Evolutionary conservation across 179 eudicot genomes (phyloP).

Genomic region (Gypsophila paniculata): DNA sequence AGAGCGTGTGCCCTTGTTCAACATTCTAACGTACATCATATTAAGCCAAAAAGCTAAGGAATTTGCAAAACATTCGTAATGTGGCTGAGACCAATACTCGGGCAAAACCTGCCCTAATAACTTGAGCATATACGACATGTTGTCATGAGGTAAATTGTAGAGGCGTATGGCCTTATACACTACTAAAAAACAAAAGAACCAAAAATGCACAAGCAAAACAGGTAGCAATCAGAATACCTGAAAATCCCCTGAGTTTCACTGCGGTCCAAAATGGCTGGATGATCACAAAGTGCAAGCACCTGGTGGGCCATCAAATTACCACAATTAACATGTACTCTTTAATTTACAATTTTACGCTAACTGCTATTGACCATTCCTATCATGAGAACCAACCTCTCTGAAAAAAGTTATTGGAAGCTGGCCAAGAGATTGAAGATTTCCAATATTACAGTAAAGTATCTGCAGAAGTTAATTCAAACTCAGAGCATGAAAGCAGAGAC

Average conservation of each 20-base stretch:
- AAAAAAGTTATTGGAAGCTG: conserved; percentile 90
- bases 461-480: conserved; percentile 26
- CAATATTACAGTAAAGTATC: conserved; percentile 91
- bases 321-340: neutral
- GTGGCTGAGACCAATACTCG: neutral
- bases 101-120: no score
- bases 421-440: conserved; percentile 93
- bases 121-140: neutral
- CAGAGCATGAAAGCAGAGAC: conserved; percentile 3
- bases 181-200: neutral
- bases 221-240: conserved; percentile 40
- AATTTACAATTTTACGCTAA: neutral
- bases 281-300: conserved; percentile 93
- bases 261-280: conserved; percentile 69
- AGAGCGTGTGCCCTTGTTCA: neutral
- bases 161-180: no score
- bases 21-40: neutral
- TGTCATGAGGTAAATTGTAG: no score
- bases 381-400: conserved; percentile 60
- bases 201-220: neutral
- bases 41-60: neutral
- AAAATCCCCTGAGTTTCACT: conserved; percentile 77
- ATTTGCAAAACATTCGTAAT: neutral
- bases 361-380: neutral
- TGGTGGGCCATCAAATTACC: conserved; percentile 24